A percentile compares a stretch with the other conserved stretches of the same genome.
phyloP scores from a whole-genome alignment of 148 eudicot species.

The Cornus controversa region DNA sequence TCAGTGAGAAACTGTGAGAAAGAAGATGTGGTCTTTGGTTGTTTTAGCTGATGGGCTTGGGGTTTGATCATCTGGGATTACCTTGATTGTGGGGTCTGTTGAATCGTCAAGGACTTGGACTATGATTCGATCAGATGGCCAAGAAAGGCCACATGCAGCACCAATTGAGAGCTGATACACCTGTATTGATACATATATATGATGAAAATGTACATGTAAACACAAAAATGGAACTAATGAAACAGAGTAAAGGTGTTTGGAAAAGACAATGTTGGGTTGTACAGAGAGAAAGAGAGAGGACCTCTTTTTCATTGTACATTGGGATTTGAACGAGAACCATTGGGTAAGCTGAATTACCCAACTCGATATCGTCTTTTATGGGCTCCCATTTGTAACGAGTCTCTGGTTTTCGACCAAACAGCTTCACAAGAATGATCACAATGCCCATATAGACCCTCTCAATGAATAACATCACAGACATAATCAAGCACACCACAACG shows the following conservation, averaged over 20 bases:
- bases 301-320: conserved; percentile 75
- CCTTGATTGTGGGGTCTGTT: conserved; percentile 33
- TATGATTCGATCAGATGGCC: conserved; percentile 33
- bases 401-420: conserved; percentile 57
- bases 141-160: conserved; percentile 38
- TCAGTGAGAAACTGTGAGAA: not conserved
- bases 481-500: conserved; percentile 39
- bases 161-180: conserved; percentile 29
- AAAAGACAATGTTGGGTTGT: not conserved
- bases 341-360: conserved; percentile 50
- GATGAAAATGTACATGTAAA: not conserved
- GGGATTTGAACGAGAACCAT: conserved; percentile 73
- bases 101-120: conserved; percentile 41
- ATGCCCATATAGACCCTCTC: conserved; percentile 55
- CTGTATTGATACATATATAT: not conserved
- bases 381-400: conserved; percentile 58
- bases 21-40: not conserved
- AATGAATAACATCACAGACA: conserved; percentile 60
- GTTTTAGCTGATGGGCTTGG: not conserved
- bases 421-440: conserved; percentile 38
- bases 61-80: conserved; percentile 9
- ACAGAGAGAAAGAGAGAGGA: conserved; percentile 16
- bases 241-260: not conserved
- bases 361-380: conserved; percentile 56
- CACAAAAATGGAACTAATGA: not conserved